These are phyloP conservation scores for Talaromyces stipitatus DNA, from an alignment of 495 filamentous ascomycete species.

Conservation along the genomic window DNA sequence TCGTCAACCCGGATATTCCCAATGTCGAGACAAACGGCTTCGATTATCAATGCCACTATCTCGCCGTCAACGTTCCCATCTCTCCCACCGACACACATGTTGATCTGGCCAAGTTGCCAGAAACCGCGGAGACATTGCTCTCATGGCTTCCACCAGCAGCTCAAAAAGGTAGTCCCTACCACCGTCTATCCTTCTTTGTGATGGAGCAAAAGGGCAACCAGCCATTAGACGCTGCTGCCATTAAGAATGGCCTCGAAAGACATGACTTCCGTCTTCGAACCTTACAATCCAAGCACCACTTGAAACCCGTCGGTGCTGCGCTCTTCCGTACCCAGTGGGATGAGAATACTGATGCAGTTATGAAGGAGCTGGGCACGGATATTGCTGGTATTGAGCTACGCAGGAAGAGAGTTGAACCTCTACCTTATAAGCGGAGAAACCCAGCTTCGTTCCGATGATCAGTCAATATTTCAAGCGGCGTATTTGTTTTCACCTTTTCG, in stretches of 20 bases:
- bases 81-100: conserved; percentile 47
- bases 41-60: conserved; percentile 72
- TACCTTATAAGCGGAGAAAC: conserved; percentile 49
- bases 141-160: conserved; percentile 81
- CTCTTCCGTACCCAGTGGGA: conserved; percentile 91
- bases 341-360: conserved; percentile 72
- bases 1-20: conserved; percentile 89
- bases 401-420: conserved; percentile 56
- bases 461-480: neutral
- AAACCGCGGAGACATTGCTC: conserved; percentile 56
- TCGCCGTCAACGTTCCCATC: conserved; percentile 62
- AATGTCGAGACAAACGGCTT: conserved; percentile 70
- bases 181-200: conserved; percentile 76
- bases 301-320: conserved; percentile 71
- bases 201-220: conserved; percentile 64
- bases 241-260: conserved; percentile 47
- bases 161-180: conserved; percentile 87
- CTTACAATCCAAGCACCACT: conserved; percentile 57
- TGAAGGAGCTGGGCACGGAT: conserved; percentile 66
- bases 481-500: neutral
- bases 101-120: conserved; percentile 41
- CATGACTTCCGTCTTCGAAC: conserved; percentile 65
- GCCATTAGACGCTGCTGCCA: conserved; percentile 48
- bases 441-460: conserved; percentile 35
- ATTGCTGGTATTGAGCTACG: conserved; percentile 80